Base-by-base conservation (phyloP, 1,284 basidiomycete species). In the Ganoderma resinaceum region DNA sequence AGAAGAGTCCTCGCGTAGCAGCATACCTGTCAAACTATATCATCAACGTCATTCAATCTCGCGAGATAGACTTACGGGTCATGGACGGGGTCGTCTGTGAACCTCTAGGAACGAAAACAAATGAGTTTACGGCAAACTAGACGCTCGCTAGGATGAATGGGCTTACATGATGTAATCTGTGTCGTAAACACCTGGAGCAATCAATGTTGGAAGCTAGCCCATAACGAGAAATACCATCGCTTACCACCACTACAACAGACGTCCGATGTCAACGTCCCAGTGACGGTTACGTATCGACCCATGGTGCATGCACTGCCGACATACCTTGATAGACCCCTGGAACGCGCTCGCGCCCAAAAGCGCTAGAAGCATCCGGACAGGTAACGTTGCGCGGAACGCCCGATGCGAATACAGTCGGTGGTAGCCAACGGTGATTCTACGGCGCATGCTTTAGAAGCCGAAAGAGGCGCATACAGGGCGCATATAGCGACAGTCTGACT, bases 331-430 rank as follows among this genome's bases (percentile, higher is more conserved):
- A 33, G 85, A 87, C 0, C 89, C 89, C 73, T 91, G 89, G 72
- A 89, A 92, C 0, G 88, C 93, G 64, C 90, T 87, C 11, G 90
- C 88, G 0, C 92, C 93, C 74, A 94, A 81, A 26, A 86, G 80
- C 29, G 91, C 89, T 35, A 95, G 79, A 26, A 86, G 77, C 16
- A 89, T 72, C 9, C 91, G 84, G 33, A 93, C 85, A 4, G 82
- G 82, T 12, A 86, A 70, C 0, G 81, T 80, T 2, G 92, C 92
- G 11, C 84, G 84, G 78, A 92, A 94, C 0, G 91, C 85, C 2
- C 87, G 85, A 76, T 94, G 92, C 3, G 91, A 92, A 81, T 92
- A 94, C 26, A 94, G 80, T 33, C 92, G 84, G 76, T 94, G 92
- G 77, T 94, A 94, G 2, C 92, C 92, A 75, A 91, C 84, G 0